A percentile compares a stretch with the other conserved stretches of the same genome.
Evolutionary conservation across 352 stramenopile species (phyloP).

Genomic region (Phytophthora fragariae): DNA sequence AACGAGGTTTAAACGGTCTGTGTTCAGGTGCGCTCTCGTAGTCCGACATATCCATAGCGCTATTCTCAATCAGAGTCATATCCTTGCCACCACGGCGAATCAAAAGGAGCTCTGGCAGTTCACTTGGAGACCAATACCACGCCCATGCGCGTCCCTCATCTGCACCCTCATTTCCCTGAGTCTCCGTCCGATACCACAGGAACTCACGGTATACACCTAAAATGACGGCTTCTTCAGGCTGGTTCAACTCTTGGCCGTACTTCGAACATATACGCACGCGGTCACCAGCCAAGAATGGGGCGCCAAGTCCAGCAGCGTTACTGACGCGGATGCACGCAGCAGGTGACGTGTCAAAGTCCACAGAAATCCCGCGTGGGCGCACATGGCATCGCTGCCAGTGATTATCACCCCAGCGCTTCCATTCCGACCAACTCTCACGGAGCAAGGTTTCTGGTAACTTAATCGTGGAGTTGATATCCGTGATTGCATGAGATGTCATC

Average conservation of each 20-base stretch:
- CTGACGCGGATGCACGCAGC: constrained; percentile 91
- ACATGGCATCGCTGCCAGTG: constrained; percentile 84
- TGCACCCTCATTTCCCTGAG: constrained; percentile 96
- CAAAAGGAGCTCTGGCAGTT: constrained; percentile 87
- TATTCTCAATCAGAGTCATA: constrained; percentile 88
- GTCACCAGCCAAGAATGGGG: constrained; percentile 94
- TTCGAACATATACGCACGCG: constrained; percentile 94
- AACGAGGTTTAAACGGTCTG: constrained; percentile 53
- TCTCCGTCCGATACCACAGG: constrained; percentile 97
- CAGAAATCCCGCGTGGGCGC: constrained; percentile 87
- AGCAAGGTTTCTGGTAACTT: constrained; percentile 70
- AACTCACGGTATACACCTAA: constrained; percentile 93
- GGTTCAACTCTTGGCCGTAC: constrained; percentile 94
- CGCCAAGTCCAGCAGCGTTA: constrained; percentile 86
- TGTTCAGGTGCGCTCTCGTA: constrained; percentile 43
- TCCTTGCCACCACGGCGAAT: constrained; percentile 86
- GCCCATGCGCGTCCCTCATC: constrained; percentile 93
- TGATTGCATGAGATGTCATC: background rate
- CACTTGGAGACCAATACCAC: constrained; percentile 96
- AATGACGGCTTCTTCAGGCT: constrained; percentile 96
- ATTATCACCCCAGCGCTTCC: constrained; percentile 86
- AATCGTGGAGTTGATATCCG: constrained; percentile 25
- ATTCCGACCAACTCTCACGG: constrained; percentile 81
- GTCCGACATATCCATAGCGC: constrained; percentile 68
- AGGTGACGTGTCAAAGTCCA: constrained; percentile 95